Evolutionary conservation across 495 filamentous ascomycete genomes (phyloP).

Genomic region (Neurospora hispaniola): DNA sequence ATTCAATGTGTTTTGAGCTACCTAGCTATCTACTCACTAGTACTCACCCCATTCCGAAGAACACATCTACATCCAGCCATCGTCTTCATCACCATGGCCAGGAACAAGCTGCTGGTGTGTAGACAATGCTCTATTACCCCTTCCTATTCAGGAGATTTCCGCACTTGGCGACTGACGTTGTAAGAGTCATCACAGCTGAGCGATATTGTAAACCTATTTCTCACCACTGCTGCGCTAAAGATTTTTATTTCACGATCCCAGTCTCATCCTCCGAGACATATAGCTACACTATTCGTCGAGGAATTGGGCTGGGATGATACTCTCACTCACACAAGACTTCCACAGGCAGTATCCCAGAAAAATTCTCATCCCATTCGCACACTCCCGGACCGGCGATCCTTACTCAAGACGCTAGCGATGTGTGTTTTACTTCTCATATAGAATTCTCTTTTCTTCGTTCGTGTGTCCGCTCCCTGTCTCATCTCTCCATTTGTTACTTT

Average conservation of each 20-base stretch:
- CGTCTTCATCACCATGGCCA: neutral
- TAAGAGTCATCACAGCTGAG: neutral
- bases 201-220: neutral
- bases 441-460: neutral
- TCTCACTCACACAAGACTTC: neutral
- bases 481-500: neutral
- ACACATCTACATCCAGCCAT: too few species aligned
- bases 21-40: neutral
- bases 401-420: neutral
- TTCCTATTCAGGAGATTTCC: neutral
- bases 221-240: neutral
- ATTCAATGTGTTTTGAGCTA: too few species aligned
- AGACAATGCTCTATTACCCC: neutral
- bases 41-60: neutral
- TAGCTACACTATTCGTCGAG: neutral
- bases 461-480: neutral
- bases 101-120: neutral
- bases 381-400: neutral
- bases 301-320: neutral
- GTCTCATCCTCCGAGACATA: neutral
- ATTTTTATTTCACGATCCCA: neutral
- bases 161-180: neutral
- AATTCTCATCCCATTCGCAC: neutral
- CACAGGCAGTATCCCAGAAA: neutral
- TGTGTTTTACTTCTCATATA: neutral